Evolutionary conservation across 106 monocot genomes (phyloP).

Genomic region (Narthecium ossifragum): DNA sequence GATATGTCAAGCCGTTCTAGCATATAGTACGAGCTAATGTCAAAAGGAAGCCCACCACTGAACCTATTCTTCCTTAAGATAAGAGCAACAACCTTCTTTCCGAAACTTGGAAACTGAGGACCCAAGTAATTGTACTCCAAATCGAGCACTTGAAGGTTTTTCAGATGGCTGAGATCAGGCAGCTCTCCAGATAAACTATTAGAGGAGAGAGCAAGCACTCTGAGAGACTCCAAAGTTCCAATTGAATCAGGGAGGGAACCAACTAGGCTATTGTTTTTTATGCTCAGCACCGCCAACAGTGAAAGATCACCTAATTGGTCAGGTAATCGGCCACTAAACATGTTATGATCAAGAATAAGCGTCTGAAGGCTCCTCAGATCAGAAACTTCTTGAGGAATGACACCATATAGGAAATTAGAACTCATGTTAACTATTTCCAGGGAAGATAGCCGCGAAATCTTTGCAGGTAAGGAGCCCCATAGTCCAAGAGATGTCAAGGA

Average conservation of each 20-base stretch:
- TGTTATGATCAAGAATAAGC: slow-evolving; percentile 74
- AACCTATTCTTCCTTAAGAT: slow-evolving; percentile 73
- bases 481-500: slow-evolving; percentile 68
- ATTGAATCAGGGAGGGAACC: slow-evolving; percentile 67
- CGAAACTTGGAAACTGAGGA: slow-evolving; percentile 70
- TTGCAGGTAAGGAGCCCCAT: slow-evolving; percentile 74
- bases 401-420: slow-evolving; percentile 70
- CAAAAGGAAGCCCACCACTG: slow-evolving; percentile 54
- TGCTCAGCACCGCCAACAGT: slow-evolving; percentile 52
- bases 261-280: slow-evolving; percentile 56
- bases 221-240: slow-evolving; percentile 36
- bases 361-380: slow-evolving; percentile 57
- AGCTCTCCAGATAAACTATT: slow-evolving; percentile 58
- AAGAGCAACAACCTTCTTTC: slow-evolving; percentile 62
- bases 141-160: slow-evolving; percentile 82
- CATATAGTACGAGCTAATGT: slow-evolving; percentile 41
- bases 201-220: slow-evolving; percentile 57
- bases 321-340: slow-evolving; percentile 45
- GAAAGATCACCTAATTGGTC: slow-evolving; percentile 41
- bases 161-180: slow-evolving; percentile 62
- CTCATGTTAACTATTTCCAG: slow-evolving; percentile 91
- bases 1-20: slow-evolving; percentile 74
- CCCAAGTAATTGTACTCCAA: slow-evolving; percentile 74
- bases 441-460: slow-evolving; percentile 53
- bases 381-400: slow-evolving; percentile 52